These are phyloP conservation scores for Westerdykella sp. DNA, from an alignment of 2,329 filamentous ascomycete genomes.

Conservation along the genomic window DNA sequence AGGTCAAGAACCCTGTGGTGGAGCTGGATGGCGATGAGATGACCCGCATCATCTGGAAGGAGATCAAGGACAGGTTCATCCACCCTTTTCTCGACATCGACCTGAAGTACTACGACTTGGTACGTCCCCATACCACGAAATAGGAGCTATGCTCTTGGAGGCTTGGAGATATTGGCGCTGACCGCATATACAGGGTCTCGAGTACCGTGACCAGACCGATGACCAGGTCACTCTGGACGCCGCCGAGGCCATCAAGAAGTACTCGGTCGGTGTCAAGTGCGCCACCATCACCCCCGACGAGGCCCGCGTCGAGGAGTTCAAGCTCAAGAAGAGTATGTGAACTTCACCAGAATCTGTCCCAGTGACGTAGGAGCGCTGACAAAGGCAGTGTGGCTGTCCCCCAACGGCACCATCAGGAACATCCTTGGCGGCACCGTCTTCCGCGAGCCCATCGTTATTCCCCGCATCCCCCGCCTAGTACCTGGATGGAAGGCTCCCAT, in stretches of 20 bases:
- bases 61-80: conserved; percentile 99
- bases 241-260: conserved; percentile 97
- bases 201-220: conserved; percentile 92
- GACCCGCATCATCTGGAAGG: conserved; percentile 98
- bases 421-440: conserved; percentile 88
- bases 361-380: conserved; percentile 1
- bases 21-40: conserved; percentile 94
- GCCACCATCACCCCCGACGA: conserved; percentile 99
- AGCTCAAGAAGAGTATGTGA: conserved; percentile 86
- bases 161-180: neutral
- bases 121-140: conserved; percentile 27
- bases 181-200: conserved; percentile 55
- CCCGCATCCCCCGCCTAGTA: conserved; percentile 83
- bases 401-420: conserved; percentile 80
- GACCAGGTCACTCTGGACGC: conserved; percentile 94
- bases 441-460: conserved; percentile 97
- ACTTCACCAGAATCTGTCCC: neutral
- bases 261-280: conserved; percentile 97
- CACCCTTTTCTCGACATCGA: conserved; percentile 93
- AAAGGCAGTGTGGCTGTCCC: conserved; percentile 83
- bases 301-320: conserved; percentile 93
- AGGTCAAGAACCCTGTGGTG: conserved; percentile 98
- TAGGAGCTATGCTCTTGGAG: neutral
- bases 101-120: conserved; percentile 93
- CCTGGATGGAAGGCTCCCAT: conserved; percentile 99